A percentile compares a stretch with the other conserved stretches of the same genome.
phyloP scores from a whole-genome alignment of 495 filamentous ascomycete genomes.

The Penicillium bovifimosum region DNA sequence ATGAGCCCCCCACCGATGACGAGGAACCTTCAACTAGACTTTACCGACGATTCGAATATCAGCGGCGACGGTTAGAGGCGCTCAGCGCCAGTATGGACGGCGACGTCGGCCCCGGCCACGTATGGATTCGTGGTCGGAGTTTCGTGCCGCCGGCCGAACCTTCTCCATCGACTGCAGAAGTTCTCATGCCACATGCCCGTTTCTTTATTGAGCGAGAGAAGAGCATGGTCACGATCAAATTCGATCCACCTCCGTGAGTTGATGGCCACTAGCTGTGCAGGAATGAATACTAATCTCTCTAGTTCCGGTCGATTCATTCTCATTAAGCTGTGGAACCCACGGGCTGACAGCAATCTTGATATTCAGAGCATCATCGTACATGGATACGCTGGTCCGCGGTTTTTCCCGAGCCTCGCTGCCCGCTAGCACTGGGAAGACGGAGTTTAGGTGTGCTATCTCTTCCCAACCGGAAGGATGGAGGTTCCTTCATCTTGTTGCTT shows the following conservation, averaged over 20 bases:
- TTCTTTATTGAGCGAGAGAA: slow-evolving; percentile 78
- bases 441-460: background rate
- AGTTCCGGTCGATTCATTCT: slow-evolving; percentile 70
- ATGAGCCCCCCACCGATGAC: slow-evolving; percentile 47
- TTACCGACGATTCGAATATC: slow-evolving; percentile 16
- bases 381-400: slow-evolving; percentile 78
- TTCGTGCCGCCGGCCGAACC: slow-evolving; percentile 17
- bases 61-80: slow-evolving; percentile 11
- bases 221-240: slow-evolving; percentile 79
- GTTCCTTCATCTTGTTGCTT: background rate
- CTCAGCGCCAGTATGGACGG: background rate
- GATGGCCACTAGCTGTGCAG: background rate
- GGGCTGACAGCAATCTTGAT: slow-evolving; percentile 65
- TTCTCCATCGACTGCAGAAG: slow-evolving; percentile 35
- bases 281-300: background rate
- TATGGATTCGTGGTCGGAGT: slow-evolving; percentile 25
- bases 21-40: slow-evolving; percentile 17
- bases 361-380: slow-evolving; percentile 75
- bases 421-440: background rate
- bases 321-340: slow-evolving; percentile 80
- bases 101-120: slow-evolving; percentile 8
- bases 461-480: too few species aligned
- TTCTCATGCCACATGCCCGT: slow-evolving; percentile 63
- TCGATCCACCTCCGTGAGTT: slow-evolving; percentile 79
- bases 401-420: slow-evolving; percentile 50